These are phyloP conservation scores for Rhynchospora breviuscula DNA, from an alignment of 176 grass and related monocot species.

Conservation along the genomic window DNA sequence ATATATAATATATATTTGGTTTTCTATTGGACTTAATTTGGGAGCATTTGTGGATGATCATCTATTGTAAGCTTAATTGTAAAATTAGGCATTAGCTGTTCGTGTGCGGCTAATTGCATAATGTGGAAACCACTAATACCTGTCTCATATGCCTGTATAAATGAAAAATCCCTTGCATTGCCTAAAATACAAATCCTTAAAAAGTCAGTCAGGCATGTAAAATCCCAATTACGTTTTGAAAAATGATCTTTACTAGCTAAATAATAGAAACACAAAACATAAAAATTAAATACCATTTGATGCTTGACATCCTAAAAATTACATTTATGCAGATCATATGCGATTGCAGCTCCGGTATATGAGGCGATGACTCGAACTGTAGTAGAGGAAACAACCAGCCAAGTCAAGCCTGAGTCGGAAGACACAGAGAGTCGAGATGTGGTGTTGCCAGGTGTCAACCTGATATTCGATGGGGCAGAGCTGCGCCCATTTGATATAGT, in stretches of 20 bases:
- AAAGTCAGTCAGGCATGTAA: too few relatives aligned
- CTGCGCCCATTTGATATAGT: constrained; percentile 72
- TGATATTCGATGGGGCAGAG: constrained; percentile 78
- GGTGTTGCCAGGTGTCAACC: constrained; percentile 75
- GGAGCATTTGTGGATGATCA: too few relatives aligned
- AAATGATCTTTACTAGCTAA: neutral
- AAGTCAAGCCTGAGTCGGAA: constrained; percentile 53
- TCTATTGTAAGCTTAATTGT: neutral
- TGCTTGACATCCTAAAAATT: constrained; percentile 1
- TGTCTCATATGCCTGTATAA: neutral
- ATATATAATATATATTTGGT: neutral
- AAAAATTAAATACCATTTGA: neutral
- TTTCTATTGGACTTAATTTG: constrained; percentile 10
- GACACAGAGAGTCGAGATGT: constrained; percentile 66
- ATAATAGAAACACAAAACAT: neutral
- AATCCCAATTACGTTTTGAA: neutral
- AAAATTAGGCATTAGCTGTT: neutral
- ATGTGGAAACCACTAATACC: neutral
- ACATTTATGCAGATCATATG: constrained; percentile 55
- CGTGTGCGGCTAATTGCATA: neutral
- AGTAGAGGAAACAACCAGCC: constrained; percentile 46
- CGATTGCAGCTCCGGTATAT: constrained; percentile 43
- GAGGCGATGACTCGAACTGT: constrained; percentile 36
- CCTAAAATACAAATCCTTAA: neutral
- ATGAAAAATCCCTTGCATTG: neutral